Percentiles rank a stretch among this genome's conserved stretches.
Evolutionary conservation across 2,329 filamentous ascomycete species (phyloP).

Genomic region (Calonectria montana): DNA sequence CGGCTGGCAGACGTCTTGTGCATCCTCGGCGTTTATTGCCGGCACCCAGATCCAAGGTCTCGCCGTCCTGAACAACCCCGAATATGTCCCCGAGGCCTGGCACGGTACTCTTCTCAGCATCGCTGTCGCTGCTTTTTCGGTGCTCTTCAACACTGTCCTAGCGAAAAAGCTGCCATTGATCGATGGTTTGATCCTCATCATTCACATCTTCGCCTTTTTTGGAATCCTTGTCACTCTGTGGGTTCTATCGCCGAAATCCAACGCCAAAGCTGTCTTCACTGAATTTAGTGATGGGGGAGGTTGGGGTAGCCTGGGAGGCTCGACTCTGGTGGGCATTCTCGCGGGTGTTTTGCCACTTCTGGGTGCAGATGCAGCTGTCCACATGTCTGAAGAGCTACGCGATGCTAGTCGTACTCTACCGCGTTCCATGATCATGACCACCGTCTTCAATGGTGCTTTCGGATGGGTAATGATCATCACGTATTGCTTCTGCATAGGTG

Average conservation of each 20-base stretch:
- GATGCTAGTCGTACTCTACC: slow-evolving; percentile 35
- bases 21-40: slow-evolving; percentile 54
- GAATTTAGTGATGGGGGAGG: slow-evolving; percentile 36
- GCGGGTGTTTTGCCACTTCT: slow-evolving; percentile 33
- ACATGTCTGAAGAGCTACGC: slow-evolving; percentile 37
- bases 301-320: slow-evolving; percentile 32
- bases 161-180: slow-evolving; percentile 32
- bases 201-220: slow-evolving; percentile 39
- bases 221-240: slow-evolving; percentile 34
- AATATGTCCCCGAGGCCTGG: slow-evolving; percentile 30
- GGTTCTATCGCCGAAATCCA: slow-evolving; percentile 33
- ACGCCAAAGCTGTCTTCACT: slow-evolving; percentile 31
- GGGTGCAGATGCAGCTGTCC: slow-evolving; percentile 36
- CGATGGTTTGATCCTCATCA: slow-evolving; percentile 29
- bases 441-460: slow-evolving; percentile 33
- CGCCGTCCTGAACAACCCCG: slow-evolving; percentile 46
- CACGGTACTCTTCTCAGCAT: slow-evolving; percentile 34
- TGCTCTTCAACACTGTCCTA: slow-evolving; percentile 33
- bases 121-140: slow-evolving; percentile 28
- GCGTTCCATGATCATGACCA: slow-evolving; percentile 33
- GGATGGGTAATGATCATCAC: slow-evolving; percentile 42
- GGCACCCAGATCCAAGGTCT: slow-evolving; percentile 59
- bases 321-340: slow-evolving; percentile 34
- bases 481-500: slow-evolving; percentile 34
- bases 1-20: slow-evolving; percentile 57